Evolutionary conservation across 2,329 filamentous ascomycete genomes (phyloP).

Genomic region (Arthroderma uncinatum): DNA sequence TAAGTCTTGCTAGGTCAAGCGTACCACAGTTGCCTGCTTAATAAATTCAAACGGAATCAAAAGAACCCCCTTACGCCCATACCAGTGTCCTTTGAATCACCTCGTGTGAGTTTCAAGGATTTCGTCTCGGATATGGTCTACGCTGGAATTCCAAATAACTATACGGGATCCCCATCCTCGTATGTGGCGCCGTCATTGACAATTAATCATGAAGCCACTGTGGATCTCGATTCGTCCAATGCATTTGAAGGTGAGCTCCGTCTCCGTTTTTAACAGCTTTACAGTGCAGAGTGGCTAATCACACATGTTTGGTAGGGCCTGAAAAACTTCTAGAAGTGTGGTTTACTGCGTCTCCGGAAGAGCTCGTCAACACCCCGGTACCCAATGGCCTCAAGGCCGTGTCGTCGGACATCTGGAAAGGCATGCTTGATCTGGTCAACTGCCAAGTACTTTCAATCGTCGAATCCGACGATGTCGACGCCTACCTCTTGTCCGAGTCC

Average conservation of each 20-base stretch:
- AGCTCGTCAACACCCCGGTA: constrained; percentile 58
- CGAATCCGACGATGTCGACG: constrained; percentile 85
- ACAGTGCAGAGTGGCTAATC: constrained; percentile 10
- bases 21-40: constrained; percentile 9
- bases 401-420: constrained; percentile 74
- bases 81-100: not conserved
- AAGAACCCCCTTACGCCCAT: not conserved
- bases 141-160: constrained; percentile 66
- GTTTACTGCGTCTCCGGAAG: constrained; percentile 72
- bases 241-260: constrained; percentile 69
- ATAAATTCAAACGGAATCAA: not conserved
- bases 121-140: constrained; percentile 62
- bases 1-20: constrained; percentile 26
- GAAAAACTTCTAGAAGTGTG: constrained; percentile 98
- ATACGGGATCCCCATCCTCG: constrained; percentile 69
- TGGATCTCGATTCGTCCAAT: constrained; percentile 87
- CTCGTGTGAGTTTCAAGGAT: constrained; percentile 6
- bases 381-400: constrained; percentile 78
- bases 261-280: not conserved
- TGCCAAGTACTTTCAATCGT: constrained; percentile 96
- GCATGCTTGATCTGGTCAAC: constrained; percentile 95
- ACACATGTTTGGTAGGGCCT: constrained; percentile 49
- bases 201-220: constrained; percentile 89
- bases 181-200: constrained; percentile 76
- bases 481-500: constrained; percentile 93